Evolutionary conservation across 495 filamentous ascomycete species (phyloP).

Genomic region (Collariella sp.): DNA sequence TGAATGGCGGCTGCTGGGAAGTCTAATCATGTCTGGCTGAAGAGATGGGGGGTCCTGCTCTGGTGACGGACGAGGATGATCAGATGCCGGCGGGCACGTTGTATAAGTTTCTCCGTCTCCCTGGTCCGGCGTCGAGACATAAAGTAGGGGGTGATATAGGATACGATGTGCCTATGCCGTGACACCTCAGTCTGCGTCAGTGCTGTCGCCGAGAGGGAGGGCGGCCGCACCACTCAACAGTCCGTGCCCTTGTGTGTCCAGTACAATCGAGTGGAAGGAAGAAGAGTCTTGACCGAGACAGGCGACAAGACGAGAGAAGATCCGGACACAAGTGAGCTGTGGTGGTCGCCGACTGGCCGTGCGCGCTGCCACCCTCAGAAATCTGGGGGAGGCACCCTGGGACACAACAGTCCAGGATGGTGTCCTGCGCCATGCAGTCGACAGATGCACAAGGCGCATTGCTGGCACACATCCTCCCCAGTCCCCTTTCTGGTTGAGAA

Average conservation of each 20-base stretch:
- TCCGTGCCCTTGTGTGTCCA: conserved; percentile 7
- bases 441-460: background rate
- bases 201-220: conserved; percentile 6
- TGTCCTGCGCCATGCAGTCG: background rate
- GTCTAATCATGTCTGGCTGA: background rate
- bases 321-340: too few species aligned
- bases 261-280: conserved; percentile 2
- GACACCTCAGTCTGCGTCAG: conserved; percentile 12
- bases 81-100: background rate
- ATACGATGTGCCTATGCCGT: conserved; percentile 7
- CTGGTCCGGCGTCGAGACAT: background rate
- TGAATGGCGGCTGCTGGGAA: conserved; percentile 4
- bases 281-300: conserved; percentile 1
- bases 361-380: background rate
- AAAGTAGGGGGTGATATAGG: background rate
- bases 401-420: background rate
- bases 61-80: background rate
- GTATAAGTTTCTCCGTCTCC: conserved; percentile 4
- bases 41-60: conserved; percentile 3
- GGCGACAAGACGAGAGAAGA: conserved; percentile 2
- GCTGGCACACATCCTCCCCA: background rate
- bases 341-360: background rate
- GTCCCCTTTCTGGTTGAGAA: background rate
- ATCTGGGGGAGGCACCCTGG: background rate
- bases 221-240: conserved; percentile 2